Base-by-base conservation (phyloP, 179 eudicot genomes). In the Spergularia azorica region DNA sequence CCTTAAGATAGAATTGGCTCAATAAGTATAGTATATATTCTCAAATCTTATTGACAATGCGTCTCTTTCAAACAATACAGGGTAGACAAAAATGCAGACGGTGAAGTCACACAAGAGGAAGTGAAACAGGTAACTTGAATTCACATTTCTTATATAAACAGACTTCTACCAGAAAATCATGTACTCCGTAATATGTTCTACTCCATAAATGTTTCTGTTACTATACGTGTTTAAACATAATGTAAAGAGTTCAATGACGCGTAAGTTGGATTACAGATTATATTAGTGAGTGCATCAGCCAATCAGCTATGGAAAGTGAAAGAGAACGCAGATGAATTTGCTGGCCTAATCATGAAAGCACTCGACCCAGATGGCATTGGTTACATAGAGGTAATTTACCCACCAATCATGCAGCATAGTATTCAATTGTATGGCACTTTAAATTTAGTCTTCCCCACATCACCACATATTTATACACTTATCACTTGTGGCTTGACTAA, bases 1-100 rank as follows among this genome's bases (percentile, higher is more conserved):
- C 26, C 26, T 26, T 26, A 26, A 26, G 26, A 26, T 1, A 26
- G 26, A 26, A 26, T 26, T 26, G 26, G 1, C 26, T 26, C 26
- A 26, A 26, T 26, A 26, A 26, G 26, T 26, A 26, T 26, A 26
- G 26, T 26, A 26, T 0, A 26, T 36, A 36, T 36, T 36, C 32
- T 26, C 32, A 26, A 0, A 26, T 26, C 32, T 26, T 26, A 1
- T 26, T 26, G 32, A 26, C 32, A 26, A 26, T 26, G 32, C 32
- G 20, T 58, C 17, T 58, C 7, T 4, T n/a, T 4, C 62, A 7
- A 3, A 16, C 36, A 26, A 55, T 84, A 62, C 83, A 93, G 97
- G 97, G 94, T 93, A 56, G 97, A 93, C 73, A 91, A 91, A 81
- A 88, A 93, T 76, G 92, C 97, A 3, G 96, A 93, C 80, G 97